Evolutionary conservation across 495 filamentous ascomycete genomes (phyloP), one percentile per base, ranked within the genome.

Genomic region (Aspergillus hancockii): DNA sequence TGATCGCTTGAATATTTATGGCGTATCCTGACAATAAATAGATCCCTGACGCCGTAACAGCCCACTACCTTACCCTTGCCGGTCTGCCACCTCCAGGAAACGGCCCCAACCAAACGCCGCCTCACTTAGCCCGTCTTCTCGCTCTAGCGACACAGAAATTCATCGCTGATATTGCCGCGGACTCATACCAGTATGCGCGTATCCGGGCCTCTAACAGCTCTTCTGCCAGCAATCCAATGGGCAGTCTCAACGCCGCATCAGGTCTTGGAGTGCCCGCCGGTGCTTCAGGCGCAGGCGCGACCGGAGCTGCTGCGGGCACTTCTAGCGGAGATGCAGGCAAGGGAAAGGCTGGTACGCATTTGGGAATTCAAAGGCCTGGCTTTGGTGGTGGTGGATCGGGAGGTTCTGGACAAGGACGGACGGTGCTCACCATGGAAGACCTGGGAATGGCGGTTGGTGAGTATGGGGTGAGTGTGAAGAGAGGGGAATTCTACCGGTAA

Each of bases 361-460:
- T 97, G 21, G 94, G 95, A 6, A 92, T 93, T 60, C 92, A 94
- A 77, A 75, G 94, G 52, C 86, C 95, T 22, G 95, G 94, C 6
- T 98, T 90, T 74, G 94, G 92, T 12, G 93, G 92, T 64, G 94
- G 93, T 61, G 94, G 93, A 0, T 90, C 90, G 52, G 95, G 92
- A 23, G 91, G 93, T 0, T 89, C 88, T 43, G 79, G 78, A 8
- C 90, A 94, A 74, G 94, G 93, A 41, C 83, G 93, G 52, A 97
- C 94, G 36, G 94, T 98, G 62, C 76, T 98, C 58, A 98, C 95
- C 7, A 98, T 98, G 94, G 94, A 98, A 77, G 94, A 98, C 81
- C 71, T 98, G 67, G 94, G 94, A 3, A 97, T 96, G 89, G 94
- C 94, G 7, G 94, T 97, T 19, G 88, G 90, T 0, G 94, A 98